phyloP scores from a whole-genome alignment of 352 stramenopile species.

The Elongisporangium anandrum region DNA sequence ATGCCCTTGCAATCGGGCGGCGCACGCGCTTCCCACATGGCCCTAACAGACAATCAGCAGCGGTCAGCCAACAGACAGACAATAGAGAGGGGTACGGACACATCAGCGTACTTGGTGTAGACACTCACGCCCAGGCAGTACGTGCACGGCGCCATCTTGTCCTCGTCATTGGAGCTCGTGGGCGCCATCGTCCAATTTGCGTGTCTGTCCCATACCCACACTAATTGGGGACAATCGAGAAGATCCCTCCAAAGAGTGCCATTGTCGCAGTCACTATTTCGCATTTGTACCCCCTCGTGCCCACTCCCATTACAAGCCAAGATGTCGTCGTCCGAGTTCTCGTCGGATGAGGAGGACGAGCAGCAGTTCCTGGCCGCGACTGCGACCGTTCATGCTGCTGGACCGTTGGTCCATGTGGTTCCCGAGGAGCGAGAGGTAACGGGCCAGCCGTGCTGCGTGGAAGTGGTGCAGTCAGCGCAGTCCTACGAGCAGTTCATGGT shows the following conservation, averaged over 20 bases:
- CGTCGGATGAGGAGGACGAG: conserved; percentile 32
- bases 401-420: conserved; percentile 16
- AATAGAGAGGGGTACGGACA: too few relatives aligned
- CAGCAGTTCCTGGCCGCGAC: conserved; percentile 4
- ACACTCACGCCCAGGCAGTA: conserved; percentile 62
- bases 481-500: conserved; percentile 33
- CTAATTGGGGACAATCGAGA: background rate
- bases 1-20: conserved; percentile 54
- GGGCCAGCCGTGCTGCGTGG: conserved; percentile 18
- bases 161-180: background rate
- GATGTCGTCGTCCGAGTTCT: conserved; percentile 24
- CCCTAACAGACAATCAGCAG: conserved; percentile 14
- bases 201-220: background rate
- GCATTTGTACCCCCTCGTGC: background rate
- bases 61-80: background rate
- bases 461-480: conserved; percentile 9
- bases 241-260: background rate
- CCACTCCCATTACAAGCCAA: background rate
- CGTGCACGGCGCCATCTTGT: conserved; percentile 24
- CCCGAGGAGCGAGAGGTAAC: conserved; percentile 15
- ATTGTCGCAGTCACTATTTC: background rate
- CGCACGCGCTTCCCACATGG: conserved; percentile 47
- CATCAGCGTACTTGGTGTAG: conserved; percentile 51
- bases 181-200: background rate
- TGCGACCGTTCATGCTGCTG: background rate